Conservation (phyloP, 2,329 filamentous ascomycete species). For the Trichoderma guizhouense region DNA sequence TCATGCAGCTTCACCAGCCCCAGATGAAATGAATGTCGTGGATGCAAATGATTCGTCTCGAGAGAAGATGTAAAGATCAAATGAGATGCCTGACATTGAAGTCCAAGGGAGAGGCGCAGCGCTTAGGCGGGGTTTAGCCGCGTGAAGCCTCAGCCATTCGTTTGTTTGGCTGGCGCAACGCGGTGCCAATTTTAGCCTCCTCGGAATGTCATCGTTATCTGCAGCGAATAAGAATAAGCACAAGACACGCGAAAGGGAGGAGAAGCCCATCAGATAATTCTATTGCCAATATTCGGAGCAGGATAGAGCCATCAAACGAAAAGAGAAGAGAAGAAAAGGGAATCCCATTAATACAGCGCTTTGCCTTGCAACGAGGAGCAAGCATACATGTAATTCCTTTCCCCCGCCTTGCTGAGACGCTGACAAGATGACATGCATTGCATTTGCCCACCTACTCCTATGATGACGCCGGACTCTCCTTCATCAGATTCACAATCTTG, state of each 20-base stretch:
- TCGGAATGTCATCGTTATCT: neutral
- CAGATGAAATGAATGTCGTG: neutral
- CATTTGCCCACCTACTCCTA: neutral
- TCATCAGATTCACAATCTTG: constrained; percentile 23
- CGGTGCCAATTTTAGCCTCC: neutral
- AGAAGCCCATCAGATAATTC: neutral
- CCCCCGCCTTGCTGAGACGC: neutral
- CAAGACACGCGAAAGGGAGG: neutral
- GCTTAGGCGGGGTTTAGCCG: constrained; percentile 14
- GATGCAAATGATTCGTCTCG: neutral
- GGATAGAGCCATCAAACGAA: neutral
- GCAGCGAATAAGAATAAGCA: neutral
- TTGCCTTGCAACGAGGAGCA: neutral
- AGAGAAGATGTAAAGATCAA: neutral
- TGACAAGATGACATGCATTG: neutral
- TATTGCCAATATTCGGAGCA: neutral
- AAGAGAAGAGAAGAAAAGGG: neutral
- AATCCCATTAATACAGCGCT: neutral
- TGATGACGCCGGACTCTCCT: neutral
- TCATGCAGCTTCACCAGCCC: neutral
- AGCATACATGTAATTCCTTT: neutral
- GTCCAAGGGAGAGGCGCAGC: constrained; percentile 8
- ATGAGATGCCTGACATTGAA: neutral
- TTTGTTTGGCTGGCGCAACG: neutral
- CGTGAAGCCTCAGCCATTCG: constrained; percentile 3